phyloP scores from a whole-genome alignment of 2,329 filamentous ascomycete genomes.

The Pseudodiploospora longispora region DNA sequence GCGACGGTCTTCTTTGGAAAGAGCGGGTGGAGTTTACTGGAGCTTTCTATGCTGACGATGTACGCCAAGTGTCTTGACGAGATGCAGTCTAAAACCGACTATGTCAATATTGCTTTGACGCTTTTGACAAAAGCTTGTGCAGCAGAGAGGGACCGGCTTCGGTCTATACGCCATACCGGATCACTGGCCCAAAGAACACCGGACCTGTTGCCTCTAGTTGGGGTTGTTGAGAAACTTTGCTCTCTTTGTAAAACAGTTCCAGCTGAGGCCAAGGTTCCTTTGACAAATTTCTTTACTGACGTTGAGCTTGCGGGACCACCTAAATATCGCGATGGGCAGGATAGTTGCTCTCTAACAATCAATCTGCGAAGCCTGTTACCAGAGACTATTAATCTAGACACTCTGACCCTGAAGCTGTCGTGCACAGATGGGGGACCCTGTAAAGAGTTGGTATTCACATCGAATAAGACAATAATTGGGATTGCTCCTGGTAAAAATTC shows the following conservation, averaged over 20 bases:
- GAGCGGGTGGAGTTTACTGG: slow-evolving; percentile 69
- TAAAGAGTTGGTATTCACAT: slow-evolving; percentile 45
- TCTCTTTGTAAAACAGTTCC: slow-evolving; percentile 34
- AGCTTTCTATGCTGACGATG: slow-evolving; percentile 77
- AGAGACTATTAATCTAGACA: slow-evolving; percentile 59
- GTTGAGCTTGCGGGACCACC: slow-evolving; percentile 62
- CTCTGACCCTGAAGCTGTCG: slow-evolving; percentile 55
- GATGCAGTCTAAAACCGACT: slow-evolving; percentile 69
- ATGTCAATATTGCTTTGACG: slow-evolving; percentile 66
- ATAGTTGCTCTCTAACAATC: slow-evolving; percentile 67
- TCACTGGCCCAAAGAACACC: slow-evolving; percentile 10
- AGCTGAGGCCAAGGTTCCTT: slow-evolving; percentile 56
- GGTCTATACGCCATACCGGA: slow-evolving; percentile 16
- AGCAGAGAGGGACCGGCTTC: slow-evolving; percentile 41
- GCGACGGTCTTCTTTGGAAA: slow-evolving; percentile 73
- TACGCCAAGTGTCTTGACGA: slow-evolving; percentile 76
- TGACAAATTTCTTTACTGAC: slow-evolving; percentile 66
- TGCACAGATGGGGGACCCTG: slow-evolving; percentile 45
- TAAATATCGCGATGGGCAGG: slow-evolving; percentile 59
- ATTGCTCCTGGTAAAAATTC: slow-evolving; percentile 42
- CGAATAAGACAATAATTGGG: no score
- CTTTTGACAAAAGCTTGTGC: slow-evolving; percentile 60
- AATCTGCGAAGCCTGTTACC: slow-evolving; percentile 63
- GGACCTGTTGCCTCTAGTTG: slow-evolving; percentile 34
- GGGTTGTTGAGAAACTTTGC: slow-evolving; percentile 40